Evolutionary conservation across 192 early-diverging fungal species (phyloP), one percentile per base, ranked within the genome.

Genomic region (Linnemannia exigua): DNA sequence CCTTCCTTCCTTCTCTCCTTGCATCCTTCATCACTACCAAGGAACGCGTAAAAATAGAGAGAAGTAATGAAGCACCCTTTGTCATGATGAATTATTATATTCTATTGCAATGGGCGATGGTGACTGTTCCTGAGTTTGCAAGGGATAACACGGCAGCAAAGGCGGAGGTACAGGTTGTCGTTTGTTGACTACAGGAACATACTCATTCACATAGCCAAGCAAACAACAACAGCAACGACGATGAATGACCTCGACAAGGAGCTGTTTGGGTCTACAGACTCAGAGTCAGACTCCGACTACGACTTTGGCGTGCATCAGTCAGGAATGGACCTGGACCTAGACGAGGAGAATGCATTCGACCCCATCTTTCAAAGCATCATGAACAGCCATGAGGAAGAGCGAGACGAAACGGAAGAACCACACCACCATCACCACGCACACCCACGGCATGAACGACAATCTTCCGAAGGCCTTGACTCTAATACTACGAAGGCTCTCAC

Each of bases 331-430:
- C 31, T 50, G 15, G 54, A 76, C 50, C 67, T 70, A 20, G n/a
- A 44, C 5, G 61, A 74, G 12, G 33, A 54, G 2, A 36, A 70
- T 20, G 36, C 35, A 12, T 22, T 41, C 12, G 77, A 85, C 36
- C 83, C 83, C 2, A 67, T 86, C n/a, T 86, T 80, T 63, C 74
- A 69, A 31, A 77, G 66, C 75, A 86, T 86, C 50, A 86, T 86
- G 84, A 69, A 72, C 14, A 73, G 78, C 44, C 46, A 36, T n/a
- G 22, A 35, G 5, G 33, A 70, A 35, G 58, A 76, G 15, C 41
- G 3, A 3, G 67, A 79, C 11, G 38, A 67, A 1, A 1, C 20
- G 20, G 12, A 69, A 36, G 14, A 20, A n/a, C 37, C 33, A 38
- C 37, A 0, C 67, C 67, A 69, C 0, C 20, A 68, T 14, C 67